Evolutionary conservation across 148 eudicot genomes (phyloP), one percentile per base, ranked within the genome.

Genomic region (Bassia scoparia): DNA sequence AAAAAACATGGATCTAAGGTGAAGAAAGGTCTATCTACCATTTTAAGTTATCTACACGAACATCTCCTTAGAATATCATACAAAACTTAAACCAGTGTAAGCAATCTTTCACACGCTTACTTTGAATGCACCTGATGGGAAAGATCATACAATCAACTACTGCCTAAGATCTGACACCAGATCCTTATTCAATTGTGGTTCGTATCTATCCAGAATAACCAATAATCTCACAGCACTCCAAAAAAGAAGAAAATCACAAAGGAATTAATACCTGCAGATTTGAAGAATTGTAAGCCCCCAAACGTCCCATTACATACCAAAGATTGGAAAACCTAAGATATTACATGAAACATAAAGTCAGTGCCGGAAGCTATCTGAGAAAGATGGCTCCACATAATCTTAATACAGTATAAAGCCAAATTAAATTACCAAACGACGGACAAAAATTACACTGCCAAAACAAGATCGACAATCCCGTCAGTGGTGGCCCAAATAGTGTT

Each of bases 281-380:
- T 44, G 89, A 83, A 79, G 96, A 85, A 79, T 91, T 91, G 68
- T 81, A 94, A 61, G 97, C 89, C 68, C 98, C 98, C 73, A 94
- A 73, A 30, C 98, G 93, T 43, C 98, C 98, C 98, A 94, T 88
- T 66, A 89, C 96, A 80, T 94, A 94, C 98, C 98, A 94, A n/a
- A 81, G 98, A 76, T 83, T 94, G 98, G 78, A 94, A 87, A 63
- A 94, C 96, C 98, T 94, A 88, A 74, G 29, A 78, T 46, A 73
- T 43, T 61, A 24, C 0, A 3, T 58, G 62, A 46, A 46, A 44
- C 7, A 68, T 65, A 24, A 13, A 68, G 12, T 8, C 65, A 64
- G 70, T 49, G 31, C 29, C 20, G 37, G 67, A 69, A 35, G 8
- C n/a, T 18, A 78, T 27, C 31, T 60, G 27, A 26, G 15, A n/a